Base-by-base conservation (phyloP, 2,329 filamentous ascomycete genomes). In the Hypoxylon sp. region DNA sequence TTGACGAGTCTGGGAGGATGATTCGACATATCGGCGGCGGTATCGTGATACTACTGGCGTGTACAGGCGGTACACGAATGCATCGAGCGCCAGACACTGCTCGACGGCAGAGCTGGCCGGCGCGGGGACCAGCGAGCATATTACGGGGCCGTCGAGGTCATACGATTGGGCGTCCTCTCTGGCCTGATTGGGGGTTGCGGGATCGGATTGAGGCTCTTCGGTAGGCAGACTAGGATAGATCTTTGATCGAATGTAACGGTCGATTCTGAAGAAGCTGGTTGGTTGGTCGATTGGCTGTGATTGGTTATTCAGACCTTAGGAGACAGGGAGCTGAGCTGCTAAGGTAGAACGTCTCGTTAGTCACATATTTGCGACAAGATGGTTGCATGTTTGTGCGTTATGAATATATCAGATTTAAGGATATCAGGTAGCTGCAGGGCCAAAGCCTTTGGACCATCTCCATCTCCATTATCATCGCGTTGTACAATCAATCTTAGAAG, bases 201-300 rank as follows among this genome's bases (percentile, higher is more conserved):
- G 29, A 54, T 50, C 26, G 37, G 35, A 18, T 54, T 63, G 60
- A 63, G 60, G 60, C 60, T 63, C 60, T 57, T 54, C 9, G 48
- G 46, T 29, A 35, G 31, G 17, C 31, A 42, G n/a, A 54, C 56
- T 63, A 48, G 60, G 60, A 63, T 56, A 63, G 52, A 56, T 46
- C 52, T 11, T 60, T 57, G 60, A 53, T 63, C 35, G 60, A 57
- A 63, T 63, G 60, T 63, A 63, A 60, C 60, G 24, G 35, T 59
- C 48, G 48, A 45, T 15, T 35, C 55, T 45, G 52, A 52, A 29
- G 15, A 24, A 23, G n/a, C 8, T 35, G 49, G 47, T 58, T 54
- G 46, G 46, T 31, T 27, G 24, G 7, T n/a, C 13, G 10, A 4
- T 33, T 11, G 29, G 31, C n/a, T n/a, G n/a, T n/a, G n/a, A n/a